Conservation (phyloP, 2,329 filamentous ascomycete species). For the Clarireedia hainanense region DNA sequence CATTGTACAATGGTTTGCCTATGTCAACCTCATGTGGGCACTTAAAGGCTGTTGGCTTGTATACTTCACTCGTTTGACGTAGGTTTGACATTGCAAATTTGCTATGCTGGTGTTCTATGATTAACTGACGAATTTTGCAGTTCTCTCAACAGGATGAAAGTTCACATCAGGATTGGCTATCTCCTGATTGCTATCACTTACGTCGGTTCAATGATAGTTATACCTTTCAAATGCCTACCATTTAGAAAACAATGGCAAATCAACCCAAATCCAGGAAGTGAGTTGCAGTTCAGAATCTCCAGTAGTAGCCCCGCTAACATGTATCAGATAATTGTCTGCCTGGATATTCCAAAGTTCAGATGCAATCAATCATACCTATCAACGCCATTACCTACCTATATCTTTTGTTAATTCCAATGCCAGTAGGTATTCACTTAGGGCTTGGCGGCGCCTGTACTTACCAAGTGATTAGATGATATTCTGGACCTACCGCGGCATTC, state of each 20-base stretch:
- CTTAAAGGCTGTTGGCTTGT: constrained; percentile 2
- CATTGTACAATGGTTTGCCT: constrained; percentile 2
- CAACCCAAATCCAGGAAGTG: constrained; percentile 4
- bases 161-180: constrained; percentile 3
- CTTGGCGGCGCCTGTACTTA: no score
- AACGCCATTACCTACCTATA: neutral
- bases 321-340: constrained; percentile 1
- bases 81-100: neutral
- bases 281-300: neutral
- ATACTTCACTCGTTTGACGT: constrained; percentile 1
- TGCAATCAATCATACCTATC: constrained; percentile 1
- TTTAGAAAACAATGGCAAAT: constrained; percentile 8
- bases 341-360: neutral
- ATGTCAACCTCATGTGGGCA: neutral
- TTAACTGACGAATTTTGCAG: neutral
- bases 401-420: constrained; percentile 1
- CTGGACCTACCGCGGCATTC: neutral
- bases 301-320: neutral
- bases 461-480: neutral
- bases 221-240: constrained; percentile 3
- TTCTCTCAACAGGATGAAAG: neutral
- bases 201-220: neutral
- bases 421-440: neutral
- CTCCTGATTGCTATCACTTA: neutral
- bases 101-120: neutral